These are phyloP conservation scores for Discostella stelligeroides DNA, from an alignment of 108 stramenopile genomes.

Conservation along the genomic window DNA sequence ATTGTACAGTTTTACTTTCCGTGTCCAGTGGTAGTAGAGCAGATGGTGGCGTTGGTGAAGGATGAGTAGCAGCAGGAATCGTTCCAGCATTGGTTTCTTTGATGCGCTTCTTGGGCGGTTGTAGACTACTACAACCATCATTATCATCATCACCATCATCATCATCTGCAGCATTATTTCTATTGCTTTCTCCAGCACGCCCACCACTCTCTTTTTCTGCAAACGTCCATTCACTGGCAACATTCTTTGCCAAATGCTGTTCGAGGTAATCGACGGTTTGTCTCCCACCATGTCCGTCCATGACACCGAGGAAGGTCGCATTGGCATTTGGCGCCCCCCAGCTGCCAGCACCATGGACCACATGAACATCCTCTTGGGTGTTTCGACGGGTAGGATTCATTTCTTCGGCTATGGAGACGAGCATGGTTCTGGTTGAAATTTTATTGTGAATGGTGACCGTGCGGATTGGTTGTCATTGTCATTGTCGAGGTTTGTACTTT, in stretches of 20 bases:
- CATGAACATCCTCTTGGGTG: conserved; percentile 96
- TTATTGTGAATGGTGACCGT: too few species aligned
- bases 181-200: too few species aligned
- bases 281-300: conserved; percentile 96
- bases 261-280: conserved; percentile 94
- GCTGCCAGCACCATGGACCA: conserved; percentile 53
- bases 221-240: conserved; percentile 80
- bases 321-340: conserved; percentile 65
- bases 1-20: conserved; percentile 36
- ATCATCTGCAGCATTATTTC: too few species aligned
- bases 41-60: background rate
- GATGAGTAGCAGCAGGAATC: background rate
- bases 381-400: conserved; percentile 92
- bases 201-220: background rate
- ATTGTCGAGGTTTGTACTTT: too few species aligned
- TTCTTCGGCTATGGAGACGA: conserved; percentile 69
- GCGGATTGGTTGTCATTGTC: too few species aligned
- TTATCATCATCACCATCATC: conserved; percentile 33
- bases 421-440: too few species aligned
- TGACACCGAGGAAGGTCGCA: conserved; percentile 82
- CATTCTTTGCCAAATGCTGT: conserved; percentile 67
- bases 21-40: conserved; percentile 5
- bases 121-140: conserved; percentile 7
- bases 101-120: background rate
- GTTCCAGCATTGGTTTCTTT: conserved; percentile 28